Percentiles rank a stretch among this genome's conserved stretches.
These are phyloP conservation scores for Candida labiduridarum DNA, from an alignment of 1,139 yeast genomes.

Conservation along the genomic window DNA sequence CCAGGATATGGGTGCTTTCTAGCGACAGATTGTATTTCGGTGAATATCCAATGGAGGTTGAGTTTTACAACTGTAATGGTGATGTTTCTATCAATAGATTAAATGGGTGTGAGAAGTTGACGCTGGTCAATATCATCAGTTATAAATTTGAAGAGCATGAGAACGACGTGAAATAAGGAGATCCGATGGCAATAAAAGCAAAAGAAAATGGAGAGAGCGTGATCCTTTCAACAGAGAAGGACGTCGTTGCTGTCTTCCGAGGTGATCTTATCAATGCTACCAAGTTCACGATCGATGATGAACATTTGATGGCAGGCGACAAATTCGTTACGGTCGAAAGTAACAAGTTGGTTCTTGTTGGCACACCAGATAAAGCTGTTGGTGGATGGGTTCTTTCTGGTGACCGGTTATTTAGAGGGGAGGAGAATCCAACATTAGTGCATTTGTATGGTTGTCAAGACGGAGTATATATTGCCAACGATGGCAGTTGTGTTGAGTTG, in stretches of 20 bases:
- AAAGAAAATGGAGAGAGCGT: background rate
- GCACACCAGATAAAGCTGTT: background rate
- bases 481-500: background rate
- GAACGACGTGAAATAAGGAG: background rate
- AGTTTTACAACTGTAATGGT: background rate
- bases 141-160: background rate
- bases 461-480: background rate
- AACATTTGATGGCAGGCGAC: background rate
- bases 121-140: background rate
- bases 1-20: background rate
- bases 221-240: background rate
- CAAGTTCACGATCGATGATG: background rate
- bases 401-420: background rate
- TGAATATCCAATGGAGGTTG: background rate
- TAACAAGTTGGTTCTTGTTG: background rate
- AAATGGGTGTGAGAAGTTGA: background rate
- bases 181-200: background rate
- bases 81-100: background rate
- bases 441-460: background rate
- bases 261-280: background rate
- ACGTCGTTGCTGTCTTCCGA: background rate
- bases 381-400: background rate
- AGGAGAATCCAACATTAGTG: background rate
- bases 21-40: background rate
- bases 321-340: background rate